Conservation (phyloP, 75 land plant species). For the Selaginella moellendorffii region DNA sequence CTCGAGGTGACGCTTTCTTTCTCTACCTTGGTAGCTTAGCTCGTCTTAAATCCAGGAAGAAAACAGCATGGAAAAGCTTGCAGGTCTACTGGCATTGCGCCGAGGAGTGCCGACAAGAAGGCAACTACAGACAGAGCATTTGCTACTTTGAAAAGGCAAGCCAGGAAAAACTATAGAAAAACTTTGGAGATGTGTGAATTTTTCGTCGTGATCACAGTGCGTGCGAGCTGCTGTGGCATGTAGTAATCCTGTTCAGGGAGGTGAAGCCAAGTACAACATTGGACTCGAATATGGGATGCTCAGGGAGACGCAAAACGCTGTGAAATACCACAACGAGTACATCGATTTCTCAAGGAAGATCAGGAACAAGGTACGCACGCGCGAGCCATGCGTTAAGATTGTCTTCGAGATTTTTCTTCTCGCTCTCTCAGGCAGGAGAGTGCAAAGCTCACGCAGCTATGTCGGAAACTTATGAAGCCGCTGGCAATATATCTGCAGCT, state of each 20-base stretch:
- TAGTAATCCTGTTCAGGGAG: not conserved
- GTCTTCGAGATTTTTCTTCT: not conserved
- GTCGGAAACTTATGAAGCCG: conserved; percentile 12
- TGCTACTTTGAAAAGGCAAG: not conserved
- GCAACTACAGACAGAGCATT: not conserved
- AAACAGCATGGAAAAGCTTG: not conserved
- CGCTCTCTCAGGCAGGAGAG: conserved; percentile 21
- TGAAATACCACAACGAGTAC: conserved; percentile 10
- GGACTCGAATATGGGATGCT: conserved; percentile 8
- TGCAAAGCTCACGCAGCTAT: conserved; percentile 24
- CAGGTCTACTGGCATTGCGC: conserved; percentile 10
- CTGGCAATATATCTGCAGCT: not conserved
- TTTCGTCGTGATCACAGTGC: conserved; percentile 4
- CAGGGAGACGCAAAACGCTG: not conserved
- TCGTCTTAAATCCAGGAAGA: not conserved
- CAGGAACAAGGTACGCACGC: conserved; percentile 5
- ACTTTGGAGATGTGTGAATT: not conserved
- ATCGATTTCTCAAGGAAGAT: not conserved
- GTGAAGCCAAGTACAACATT: conserved; percentile 12
- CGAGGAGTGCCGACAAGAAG: not conserved
- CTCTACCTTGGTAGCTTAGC: not conserved
- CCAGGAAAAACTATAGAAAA: not conserved
- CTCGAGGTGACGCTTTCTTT: conserved; percentile 1
- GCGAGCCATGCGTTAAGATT: not conserved
- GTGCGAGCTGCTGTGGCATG: conserved; percentile 7